Evolutionary conservation across 2,329 filamentous ascomycete genomes (phyloP), one percentile per base, ranked within the genome.

Genomic region (Graphilbum fragrans): DNA sequence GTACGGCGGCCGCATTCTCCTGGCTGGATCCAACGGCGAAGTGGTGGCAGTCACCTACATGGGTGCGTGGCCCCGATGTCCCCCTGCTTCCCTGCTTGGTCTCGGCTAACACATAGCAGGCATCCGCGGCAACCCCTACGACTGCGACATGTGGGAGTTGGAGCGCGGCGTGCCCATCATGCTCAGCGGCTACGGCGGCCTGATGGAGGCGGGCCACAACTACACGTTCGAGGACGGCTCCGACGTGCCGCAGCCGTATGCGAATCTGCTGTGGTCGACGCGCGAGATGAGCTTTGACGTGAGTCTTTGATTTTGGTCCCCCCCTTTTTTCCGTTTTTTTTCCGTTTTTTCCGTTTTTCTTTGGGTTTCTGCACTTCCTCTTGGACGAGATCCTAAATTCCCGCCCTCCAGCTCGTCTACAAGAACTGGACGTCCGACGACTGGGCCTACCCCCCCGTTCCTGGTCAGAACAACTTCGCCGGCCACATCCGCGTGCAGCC

Each of bases 1-100:
- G 18, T 61, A 60, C 38, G 55, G 56, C 38, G 59, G 59, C 36
- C 57, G 56, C 45, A 49, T 60, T 18, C 47, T 54, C 9, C 45
- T 61, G 31, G 51, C 50, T 11, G 52, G 51, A n/a, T 53, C 52
- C 41, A 55, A 55, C 38, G 56, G 55, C 27, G 58, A 61, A 41
- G 45, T 50, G 19, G 47, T 60, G 21, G 54, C 52, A 8, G 52
- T 60, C 7, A 55, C 56, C 2, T 60, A 61, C 46, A 35, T 56
- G 27, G 57, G 41, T 42, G n/a, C n/a, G n/a, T 12, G 23, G 23
- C 23, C 23, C 22, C 18, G 3, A 4, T 23, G 5, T n/a, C 19
- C 19, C 12, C n/a, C 21, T 23, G 17, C 19, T 23, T 18, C 29
- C 8, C 14, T 2, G 4, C 37, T 21, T 21, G 23, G 23, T 3